These are phyloP conservation scores for Paxillus ammoniavirescens DNA, from an alignment of 768 basidiomycete species.

Conservation along the genomic window DNA sequence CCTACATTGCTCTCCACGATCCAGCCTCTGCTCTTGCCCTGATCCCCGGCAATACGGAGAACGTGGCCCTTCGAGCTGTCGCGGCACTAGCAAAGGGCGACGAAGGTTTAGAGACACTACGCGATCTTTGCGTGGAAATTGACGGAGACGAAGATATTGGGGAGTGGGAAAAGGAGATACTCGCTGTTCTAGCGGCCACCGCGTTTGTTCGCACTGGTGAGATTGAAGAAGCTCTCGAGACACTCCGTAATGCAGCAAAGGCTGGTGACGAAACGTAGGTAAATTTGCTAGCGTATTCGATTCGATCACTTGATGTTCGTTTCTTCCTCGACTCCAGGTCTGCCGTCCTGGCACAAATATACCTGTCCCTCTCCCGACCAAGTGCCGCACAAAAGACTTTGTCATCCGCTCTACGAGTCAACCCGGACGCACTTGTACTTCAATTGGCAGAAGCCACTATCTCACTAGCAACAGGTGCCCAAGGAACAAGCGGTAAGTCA, in stretches of 20 bases:
- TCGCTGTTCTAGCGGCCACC: conserved; percentile 81
- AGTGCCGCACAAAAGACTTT: conserved; percentile 88
- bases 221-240: conserved; percentile 90
- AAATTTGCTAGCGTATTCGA: neutral
- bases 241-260: conserved; percentile 66
- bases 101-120: conserved; percentile 73
- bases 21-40: conserved; percentile 55
- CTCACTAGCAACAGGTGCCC: conserved; percentile 71
- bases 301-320: neutral
- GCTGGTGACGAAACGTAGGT: conserved; percentile 86
- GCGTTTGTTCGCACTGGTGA: conserved; percentile 84
- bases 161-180: conserved; percentile 69
- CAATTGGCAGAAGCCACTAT: conserved; percentile 88
- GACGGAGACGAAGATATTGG: conserved; percentile 71
- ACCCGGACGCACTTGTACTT: conserved; percentile 86
- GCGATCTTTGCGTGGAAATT: conserved; percentile 84
- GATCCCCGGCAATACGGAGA: conserved; percentile 56
- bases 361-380: conserved; percentile 84
- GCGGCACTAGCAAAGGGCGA: conserved; percentile 64
- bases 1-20: conserved; percentile 69
- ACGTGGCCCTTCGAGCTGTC: conserved; percentile 68
- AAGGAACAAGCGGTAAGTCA: conserved; percentile 46
- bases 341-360: conserved; percentile 80
- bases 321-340: conserved; percentile 47
- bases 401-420: conserved; percentile 78